A percentile compares a stretch with the other conserved stretches of the same genome.
Conservation (phyloP, 2,329 filamentous ascomycete species). For the Xylariaceae sp. region DNA sequence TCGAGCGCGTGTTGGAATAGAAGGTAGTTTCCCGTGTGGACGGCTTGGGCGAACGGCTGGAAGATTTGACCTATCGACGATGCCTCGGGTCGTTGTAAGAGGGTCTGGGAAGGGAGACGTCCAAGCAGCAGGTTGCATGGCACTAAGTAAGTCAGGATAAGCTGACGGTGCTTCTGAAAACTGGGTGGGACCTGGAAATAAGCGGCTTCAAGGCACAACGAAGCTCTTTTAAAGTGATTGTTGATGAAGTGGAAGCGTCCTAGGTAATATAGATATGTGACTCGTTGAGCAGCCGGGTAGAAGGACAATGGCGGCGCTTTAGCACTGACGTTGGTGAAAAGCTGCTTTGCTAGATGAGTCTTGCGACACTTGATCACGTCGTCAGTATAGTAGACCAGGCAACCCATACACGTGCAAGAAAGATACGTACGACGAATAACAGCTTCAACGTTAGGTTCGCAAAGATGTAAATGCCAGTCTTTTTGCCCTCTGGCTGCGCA, state of each 20-base stretch:
- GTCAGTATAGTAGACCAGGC: constrained; percentile 7
- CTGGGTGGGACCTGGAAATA: constrained; percentile 61
- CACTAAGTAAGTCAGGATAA: constrained; percentile 79
- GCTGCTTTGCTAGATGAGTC: constrained; percentile 75
- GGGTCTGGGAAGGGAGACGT: constrained; percentile 63
- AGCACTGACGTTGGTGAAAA: constrained; percentile 81
- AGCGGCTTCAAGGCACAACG: constrained; percentile 68
- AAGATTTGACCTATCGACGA: constrained; percentile 60
- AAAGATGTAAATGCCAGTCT: constrained; percentile 82
- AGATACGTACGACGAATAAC: constrained; percentile 63
- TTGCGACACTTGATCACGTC: constrained; percentile 58
- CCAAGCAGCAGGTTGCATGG: constrained; percentile 78
- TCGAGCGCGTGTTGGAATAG: constrained; percentile 66
- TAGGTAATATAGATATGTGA: constrained; percentile 92
- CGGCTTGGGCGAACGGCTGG: constrained; percentile 63
- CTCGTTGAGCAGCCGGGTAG: constrained; percentile 80
- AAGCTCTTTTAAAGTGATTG: constrained; percentile 73
- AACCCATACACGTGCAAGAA: background rate
- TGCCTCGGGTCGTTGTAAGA: constrained; percentile 68
- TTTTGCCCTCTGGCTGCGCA: constrained; percentile 73
- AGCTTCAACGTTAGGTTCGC: constrained; percentile 87
- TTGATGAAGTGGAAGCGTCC: constrained; percentile 85
- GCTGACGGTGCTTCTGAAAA: constrained; percentile 67
- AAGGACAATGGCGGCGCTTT: constrained; percentile 74
- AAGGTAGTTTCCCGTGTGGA: constrained; percentile 68